Evolutionary conservation across 306 rosid species (phyloP), one percentile per base, ranked within the genome.

Genomic region (Rubus parviflorus): DNA sequence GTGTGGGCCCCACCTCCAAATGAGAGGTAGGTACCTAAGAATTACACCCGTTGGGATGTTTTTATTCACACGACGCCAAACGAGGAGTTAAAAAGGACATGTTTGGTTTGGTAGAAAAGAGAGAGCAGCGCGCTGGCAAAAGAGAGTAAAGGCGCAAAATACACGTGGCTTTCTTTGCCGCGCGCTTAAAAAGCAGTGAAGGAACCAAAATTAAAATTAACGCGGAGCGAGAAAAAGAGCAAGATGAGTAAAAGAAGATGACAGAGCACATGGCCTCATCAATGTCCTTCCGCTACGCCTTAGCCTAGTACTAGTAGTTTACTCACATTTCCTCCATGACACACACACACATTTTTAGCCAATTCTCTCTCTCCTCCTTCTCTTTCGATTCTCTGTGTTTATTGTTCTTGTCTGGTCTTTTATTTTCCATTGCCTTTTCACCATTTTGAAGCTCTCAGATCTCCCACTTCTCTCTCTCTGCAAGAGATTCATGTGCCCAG

Each of bases 211-310:
- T 13, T 40, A 37, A 83, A 15, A 57, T 30, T 12, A 62, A 81
- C 85, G 87, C 88, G 88, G 51, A 61, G 35, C 35, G 2, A 30
- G 47, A 53, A 73, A 76, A 81, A 76, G 81, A 3, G 15, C 19
- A 51, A 51, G 7, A 53, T 25, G 23, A 53, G 58, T 10, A 19
- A 53, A 53, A 53, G n/a, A 57, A 77, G 82, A 81, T 81, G 82
- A 67, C 77, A 47, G 37, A 77, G 46, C 93, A 88, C 93, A 79
- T 85, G 94, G 41, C 6, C 64, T 79, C 77, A 87, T 90, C 92
- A 90, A 88, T 85, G 82, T 86, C 23, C 45, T 83, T 79, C 79
- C 2, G 35, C 35, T 30, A 30, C 35, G 35, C 35, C 35, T 30
- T 30, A 1, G 35, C 35, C 35, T 30, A 30, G 2, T 30, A 30